Conservation (phyloP, 306 rosid species). For the Cyclanthera cordifolia region DNA sequence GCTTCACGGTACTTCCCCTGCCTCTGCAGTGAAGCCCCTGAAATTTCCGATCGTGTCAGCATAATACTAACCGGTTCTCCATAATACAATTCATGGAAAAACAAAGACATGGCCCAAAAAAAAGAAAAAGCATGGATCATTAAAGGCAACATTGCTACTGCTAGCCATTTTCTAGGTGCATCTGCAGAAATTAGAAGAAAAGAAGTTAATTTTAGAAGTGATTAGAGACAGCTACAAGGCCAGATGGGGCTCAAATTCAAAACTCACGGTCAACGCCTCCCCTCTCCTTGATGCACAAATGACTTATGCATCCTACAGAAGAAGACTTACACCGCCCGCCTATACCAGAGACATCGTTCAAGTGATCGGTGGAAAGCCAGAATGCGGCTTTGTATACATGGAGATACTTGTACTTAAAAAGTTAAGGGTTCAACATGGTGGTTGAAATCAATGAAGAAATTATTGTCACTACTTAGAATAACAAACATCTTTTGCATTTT, state of each 20-base stretch:
- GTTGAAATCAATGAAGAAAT: background rate
- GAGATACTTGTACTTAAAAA: background rate
- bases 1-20: slow-evolving; percentile 79
- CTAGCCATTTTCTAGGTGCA: slow-evolving; percentile 1
- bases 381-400: background rate
- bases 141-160: background rate
- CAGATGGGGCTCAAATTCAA: background rate
- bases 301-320: background rate
- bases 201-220: background rate
- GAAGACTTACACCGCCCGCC: background rate
- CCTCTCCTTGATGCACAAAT: background rate
- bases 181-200: background rate
- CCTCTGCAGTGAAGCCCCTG: slow-evolving; percentile 93
- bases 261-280: background rate
- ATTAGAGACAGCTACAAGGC: background rate
- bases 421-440: background rate
- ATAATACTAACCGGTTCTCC: background rate
- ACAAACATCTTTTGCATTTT: background rate
- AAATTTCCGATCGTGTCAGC: background rate
- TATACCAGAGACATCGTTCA: background rate
- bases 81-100: background rate
- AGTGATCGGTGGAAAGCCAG: background rate
- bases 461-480: background rate
- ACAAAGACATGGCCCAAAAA: background rate
- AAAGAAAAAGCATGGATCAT: background rate